Base-by-base conservation (phyloP, 306 rosid species). In the Ammopiptanthus mongolicus region DNA sequence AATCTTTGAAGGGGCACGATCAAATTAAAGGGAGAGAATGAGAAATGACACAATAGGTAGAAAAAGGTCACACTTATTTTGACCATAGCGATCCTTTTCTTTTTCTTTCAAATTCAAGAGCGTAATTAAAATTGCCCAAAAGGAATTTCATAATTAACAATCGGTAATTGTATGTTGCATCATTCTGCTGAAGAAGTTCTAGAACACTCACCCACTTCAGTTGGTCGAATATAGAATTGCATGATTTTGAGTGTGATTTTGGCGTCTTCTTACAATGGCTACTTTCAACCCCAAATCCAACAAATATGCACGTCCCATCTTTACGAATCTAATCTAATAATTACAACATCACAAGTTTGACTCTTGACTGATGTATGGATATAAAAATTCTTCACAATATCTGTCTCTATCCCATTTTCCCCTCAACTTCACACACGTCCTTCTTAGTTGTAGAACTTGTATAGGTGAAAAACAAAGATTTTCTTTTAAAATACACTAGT, bases 171-270 rank as follows among this genome's bases (percentile, higher is more conserved):
- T 63, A 31, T 61, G n/a, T 76, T 47, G 71, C 82, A 80, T 48
- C 18, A 37, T 64, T 86, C 41, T 37, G 78, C 64, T n/a, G 44
- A 68, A 53, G 78, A 85, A 80, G 59, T 80, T 86, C 76, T 81
- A 81, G 91, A 89, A 80, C 53, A 69, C 78, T 83, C 81, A 68
- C 50, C 39, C 68, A 21, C 60, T 42, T 47, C 23, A 62, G 89
- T 78, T 84, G 80, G 88, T 82, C 80, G 65, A 81, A 80, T 75
- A 74, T 80, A 77, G 88, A 78, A 83, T 86, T 81, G 90, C 89
- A 80, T 89, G 90, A 86, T 86, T 91, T 86, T 87, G 82, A 81
- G 88, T 84, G 91, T 64, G 70, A 65, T 81, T 89, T 89, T 89
- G 97, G 91, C 90, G 80, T 83, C 85, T 91, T 91, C 92, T 82